A percentile compares a stretch with the other conserved stretches of the same genome.
Conservation (phyloP, 441 rosid species). For the Pelargonium cotyledonis region DNA sequence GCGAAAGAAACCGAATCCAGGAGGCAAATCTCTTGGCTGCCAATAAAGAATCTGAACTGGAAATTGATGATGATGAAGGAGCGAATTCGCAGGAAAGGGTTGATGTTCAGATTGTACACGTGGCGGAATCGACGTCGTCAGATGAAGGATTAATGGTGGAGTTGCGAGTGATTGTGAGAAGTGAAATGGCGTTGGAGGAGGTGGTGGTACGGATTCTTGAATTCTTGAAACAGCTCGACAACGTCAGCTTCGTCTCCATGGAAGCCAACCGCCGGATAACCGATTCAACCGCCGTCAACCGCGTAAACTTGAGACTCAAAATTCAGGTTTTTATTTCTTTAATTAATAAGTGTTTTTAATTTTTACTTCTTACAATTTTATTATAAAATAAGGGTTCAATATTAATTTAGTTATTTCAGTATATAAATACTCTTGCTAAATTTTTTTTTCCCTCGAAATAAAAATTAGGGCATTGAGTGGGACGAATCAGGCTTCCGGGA, state of each 20-base stretch:
- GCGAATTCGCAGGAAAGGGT: slow-evolving; percentile 22
- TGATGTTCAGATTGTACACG: slow-evolving; percentile 26
- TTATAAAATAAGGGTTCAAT: too few species aligned
- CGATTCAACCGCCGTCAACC: slow-evolving; percentile 25
- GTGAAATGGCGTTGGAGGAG: slow-evolving; percentile 29
- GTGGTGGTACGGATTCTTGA: slow-evolving; percentile 50
- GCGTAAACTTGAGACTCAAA: slow-evolving; percentile 35
- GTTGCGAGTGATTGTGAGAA: slow-evolving; percentile 38
- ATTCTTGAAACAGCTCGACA: slow-evolving; percentile 40
- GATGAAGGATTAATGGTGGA: slow-evolving; percentile 31
- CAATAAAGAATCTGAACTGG: background rate
- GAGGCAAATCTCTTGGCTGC: slow-evolving; percentile 28
- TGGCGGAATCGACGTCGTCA: slow-evolving; percentile 40
- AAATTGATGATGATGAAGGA: slow-evolving; percentile 11
- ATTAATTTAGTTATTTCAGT: too few species aligned
- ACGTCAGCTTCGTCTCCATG: slow-evolving; percentile 42
- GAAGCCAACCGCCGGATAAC: slow-evolving; percentile 32
- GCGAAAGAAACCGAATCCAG: slow-evolving; percentile 29
- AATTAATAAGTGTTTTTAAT: too few species aligned
- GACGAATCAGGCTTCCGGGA: slow-evolving; percentile 72
- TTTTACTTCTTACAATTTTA: too few species aligned
- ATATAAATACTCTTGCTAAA: too few species aligned
- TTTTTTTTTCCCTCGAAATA: too few species aligned
- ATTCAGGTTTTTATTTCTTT: slow-evolving; percentile 39
- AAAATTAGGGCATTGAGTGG: slow-evolving; percentile 50